Percentiles rank a stretch among this genome's conserved stretches.
These are phyloP conservation scores for Cyberlindnera lachancei DNA, from an alignment of 805 yeast species.

Conservation along the genomic window DNA sequence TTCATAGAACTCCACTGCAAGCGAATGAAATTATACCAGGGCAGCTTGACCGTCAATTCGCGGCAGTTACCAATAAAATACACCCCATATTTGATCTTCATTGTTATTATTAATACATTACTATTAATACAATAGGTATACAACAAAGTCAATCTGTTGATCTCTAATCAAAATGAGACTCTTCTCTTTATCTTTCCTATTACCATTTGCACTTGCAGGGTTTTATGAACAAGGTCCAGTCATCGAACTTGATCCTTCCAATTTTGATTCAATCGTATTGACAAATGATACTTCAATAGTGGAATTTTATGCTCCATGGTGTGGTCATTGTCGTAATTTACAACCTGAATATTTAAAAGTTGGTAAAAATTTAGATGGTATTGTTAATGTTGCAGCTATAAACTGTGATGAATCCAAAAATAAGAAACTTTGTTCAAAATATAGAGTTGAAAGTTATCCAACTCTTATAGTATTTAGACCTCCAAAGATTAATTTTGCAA, in stretches of 20 bases:
- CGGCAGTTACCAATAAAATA: no score
- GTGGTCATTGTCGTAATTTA: conserved; percentile 83
- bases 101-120: no score
- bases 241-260: conserved; percentile 46
- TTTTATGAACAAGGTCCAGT: conserved; percentile 30
- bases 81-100: no score
- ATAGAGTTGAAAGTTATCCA: conserved; percentile 74
- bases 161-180: background rate
- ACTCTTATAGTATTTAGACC: conserved; percentile 79
- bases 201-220: conserved; percentile 2
- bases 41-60: no score
- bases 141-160: no score
- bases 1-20: no score
- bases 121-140: no score
- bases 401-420: conserved; percentile 74
- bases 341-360: conserved; percentile 57
- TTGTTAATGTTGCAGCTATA: conserved; percentile 69
- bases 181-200: background rate
- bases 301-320: conserved; percentile 96
- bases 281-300: conserved; percentile 77
- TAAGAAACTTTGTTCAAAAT: conserved; percentile 58
- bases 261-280: conserved; percentile 54
- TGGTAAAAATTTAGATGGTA: conserved; percentile 49
- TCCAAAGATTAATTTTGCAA: conserved; percentile 42
- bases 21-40: no score